These are phyloP conservation scores for Pythium chondricola DNA, from an alignment of 352 stramenopile genomes.

Conservation along the genomic window DNA sequence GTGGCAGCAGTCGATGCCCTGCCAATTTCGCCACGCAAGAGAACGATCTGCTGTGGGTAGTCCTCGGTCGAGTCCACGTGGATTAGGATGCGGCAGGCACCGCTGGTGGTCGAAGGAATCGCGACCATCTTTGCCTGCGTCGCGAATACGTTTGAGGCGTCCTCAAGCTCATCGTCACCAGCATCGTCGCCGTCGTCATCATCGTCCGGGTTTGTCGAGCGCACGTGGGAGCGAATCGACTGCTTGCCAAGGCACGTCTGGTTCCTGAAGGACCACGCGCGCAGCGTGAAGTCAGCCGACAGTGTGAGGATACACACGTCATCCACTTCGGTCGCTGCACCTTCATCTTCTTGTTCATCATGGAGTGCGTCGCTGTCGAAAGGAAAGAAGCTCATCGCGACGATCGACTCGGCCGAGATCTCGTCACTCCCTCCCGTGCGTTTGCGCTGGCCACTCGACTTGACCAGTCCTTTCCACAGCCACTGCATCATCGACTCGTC, in stretches of 20 bases:
- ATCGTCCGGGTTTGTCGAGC: constrained; percentile 21
- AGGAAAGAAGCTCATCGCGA: constrained; percentile 60
- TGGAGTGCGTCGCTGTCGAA: constrained; percentile 27
- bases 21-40: constrained; percentile 52
- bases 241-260: constrained; percentile 65
- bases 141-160: constrained; percentile 23
- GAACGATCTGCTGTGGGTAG: constrained; percentile 51
- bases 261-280: constrained; percentile 59
- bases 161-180: constrained; percentile 23
- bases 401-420: constrained; percentile 22
- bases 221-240: constrained; percentile 33
- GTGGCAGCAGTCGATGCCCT: constrained; percentile 11
- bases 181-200: constrained; percentile 34
- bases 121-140: constrained; percentile 55
- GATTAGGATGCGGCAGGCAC: constrained; percentile 55
- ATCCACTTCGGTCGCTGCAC: constrained; percentile 31
- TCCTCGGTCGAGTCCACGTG: constrained; percentile 55
- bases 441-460: constrained; percentile 34
- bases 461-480: constrained; percentile 66
- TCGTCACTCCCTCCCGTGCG: constrained; percentile 23
- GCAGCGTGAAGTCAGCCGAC: constrained; percentile 57
- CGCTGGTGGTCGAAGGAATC: constrained; percentile 40
- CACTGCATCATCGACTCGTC: constrained; percentile 62
- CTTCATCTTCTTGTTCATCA: constrained; percentile 34
- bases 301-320: constrained; percentile 69